A percentile compares a stretch with the other conserved stretches of the same genome.
Conservation (phyloP, 2,329 filamentous ascomycete genomes). For the Fusarium brevicatenulatum region DNA sequence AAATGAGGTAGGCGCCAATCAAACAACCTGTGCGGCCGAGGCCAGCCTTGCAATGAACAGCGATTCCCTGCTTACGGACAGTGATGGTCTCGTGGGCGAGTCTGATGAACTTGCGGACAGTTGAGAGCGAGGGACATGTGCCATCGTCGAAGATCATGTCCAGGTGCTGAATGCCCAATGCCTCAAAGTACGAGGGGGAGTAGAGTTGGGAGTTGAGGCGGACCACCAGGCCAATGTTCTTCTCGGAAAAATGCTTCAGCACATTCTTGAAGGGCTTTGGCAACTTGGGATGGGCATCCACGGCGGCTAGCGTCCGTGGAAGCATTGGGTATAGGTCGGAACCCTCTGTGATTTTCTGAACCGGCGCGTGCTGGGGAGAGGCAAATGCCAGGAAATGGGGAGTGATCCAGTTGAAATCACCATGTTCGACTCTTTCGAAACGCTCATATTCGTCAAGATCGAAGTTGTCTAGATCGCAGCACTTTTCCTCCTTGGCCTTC, state of each 20-base stretch:
- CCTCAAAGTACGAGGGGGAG: slow-evolving; percentile 96
- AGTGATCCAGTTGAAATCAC: slow-evolving; percentile 99
- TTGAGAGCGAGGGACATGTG: slow-evolving; percentile 87
- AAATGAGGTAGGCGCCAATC: slow-evolving; percentile 97
- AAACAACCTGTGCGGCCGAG: slow-evolving; percentile 94
- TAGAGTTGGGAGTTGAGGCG: slow-evolving; percentile 96
- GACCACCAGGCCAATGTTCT: slow-evolving; percentile 92
- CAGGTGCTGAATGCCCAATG: slow-evolving; percentile 91
- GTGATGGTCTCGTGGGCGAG: slow-evolving; percentile 95
- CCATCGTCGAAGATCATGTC: slow-evolving; percentile 99
- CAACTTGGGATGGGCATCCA: slow-evolving; percentile 76
- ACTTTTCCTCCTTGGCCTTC: slow-evolving; percentile 96
- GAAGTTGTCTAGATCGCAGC: slow-evolving; percentile 92
- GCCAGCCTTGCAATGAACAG: slow-evolving; percentile 98
- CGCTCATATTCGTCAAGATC: slow-evolving; percentile 97
- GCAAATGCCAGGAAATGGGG: slow-evolving; percentile 96
- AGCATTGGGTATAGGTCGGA: slow-evolving; percentile 79
- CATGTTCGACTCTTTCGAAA: slow-evolving; percentile 95
- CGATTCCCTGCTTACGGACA: slow-evolving; percentile 89
- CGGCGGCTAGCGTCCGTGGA: slow-evolving; percentile 78
- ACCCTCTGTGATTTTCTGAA: slow-evolving; percentile 75
- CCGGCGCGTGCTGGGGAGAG: slow-evolving; percentile 86
- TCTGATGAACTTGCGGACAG: slow-evolving; percentile 95
- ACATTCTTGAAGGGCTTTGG: slow-evolving; percentile 96
- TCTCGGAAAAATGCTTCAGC: slow-evolving; percentile 84